Base-by-base conservation (phyloP, 257 asterid species). In the Solanum piurae region DNA sequence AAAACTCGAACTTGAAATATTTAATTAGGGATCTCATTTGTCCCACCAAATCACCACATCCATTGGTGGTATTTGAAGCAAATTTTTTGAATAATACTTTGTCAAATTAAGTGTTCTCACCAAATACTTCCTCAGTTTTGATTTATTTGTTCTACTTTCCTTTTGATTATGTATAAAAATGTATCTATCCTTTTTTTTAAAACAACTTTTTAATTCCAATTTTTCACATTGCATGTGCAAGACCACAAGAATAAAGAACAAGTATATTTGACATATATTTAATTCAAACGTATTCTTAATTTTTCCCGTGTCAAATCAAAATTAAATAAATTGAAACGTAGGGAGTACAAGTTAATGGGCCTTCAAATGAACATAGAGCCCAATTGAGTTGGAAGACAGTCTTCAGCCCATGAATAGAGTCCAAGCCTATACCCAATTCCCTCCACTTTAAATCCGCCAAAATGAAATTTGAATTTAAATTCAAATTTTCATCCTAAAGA, bases 401-500 rank as follows among this genome's bases (percentile, higher is more conserved):
- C 5, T 69, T 29, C 29, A 25, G 71, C 8, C 16, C 69, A 60
- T 21, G 75, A 68, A 68, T 69, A 69, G 12, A 69, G 27, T 4
- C n/a, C 40, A 72, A 72, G 79, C 79, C 79, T 46, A 73, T 72
- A 33, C 3, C 13, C 2, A 12, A 29, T 75, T 38, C 83, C 36
- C 37, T n/a, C 84, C 13, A 7, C 21, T 16, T 42, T 1, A 25
- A 25, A 21, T 25, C 13, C 84, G 49, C 88, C 90, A 18, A 84
- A 73, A 36, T 31, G 79, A 77, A 14, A 16, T 86, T 89, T 27
- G 38, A 42, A 42, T 86, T 90, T 74, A 80, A 89, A 88, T 68
- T 73, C 88, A 52, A 52, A 52, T 16, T 52, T 52, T 52, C 62
- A 52, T 18, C 62, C n/a, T 23, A 52, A 6, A 52, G n/a, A 52